Conservation (phyloP, 768 basidiomycete genomes). For the Tephrocybe sp. region DNA sequence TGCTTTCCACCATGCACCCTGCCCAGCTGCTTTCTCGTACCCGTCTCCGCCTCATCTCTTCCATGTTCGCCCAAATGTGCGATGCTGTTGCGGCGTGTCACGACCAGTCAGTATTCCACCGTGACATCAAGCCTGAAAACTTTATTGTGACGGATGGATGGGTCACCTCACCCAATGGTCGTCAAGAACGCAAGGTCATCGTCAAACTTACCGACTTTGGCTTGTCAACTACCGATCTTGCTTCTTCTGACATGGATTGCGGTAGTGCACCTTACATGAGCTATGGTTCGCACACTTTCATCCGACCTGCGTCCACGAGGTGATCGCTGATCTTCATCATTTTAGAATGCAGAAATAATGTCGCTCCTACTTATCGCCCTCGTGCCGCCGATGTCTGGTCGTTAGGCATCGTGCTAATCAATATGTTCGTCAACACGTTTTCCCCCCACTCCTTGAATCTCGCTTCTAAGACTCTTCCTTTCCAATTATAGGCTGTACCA, state of each 20-base stretch:
- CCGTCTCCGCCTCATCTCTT: slow-evolving; percentile 87
- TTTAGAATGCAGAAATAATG: slow-evolving; percentile 95
- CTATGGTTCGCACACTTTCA: slow-evolving; percentile 60
- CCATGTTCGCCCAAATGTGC: slow-evolving; percentile 99
- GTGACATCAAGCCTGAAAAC: slow-evolving; percentile 99
- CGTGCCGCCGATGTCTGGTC: slow-evolving; percentile 99
- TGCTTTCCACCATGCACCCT: slow-evolving; percentile 80
- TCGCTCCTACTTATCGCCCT: slow-evolving; percentile 90
- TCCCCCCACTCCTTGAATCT: slow-evolving; percentile 22
- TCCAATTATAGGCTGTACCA: slow-evolving; percentile 82
- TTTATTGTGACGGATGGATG: slow-evolving; percentile 90
- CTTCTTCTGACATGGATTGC: slow-evolving; percentile 96
- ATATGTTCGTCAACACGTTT: slow-evolving; percentile 77
- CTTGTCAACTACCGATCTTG: slow-evolving; percentile 82
- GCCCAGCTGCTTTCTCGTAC: slow-evolving; percentile 81
- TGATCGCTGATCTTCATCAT: slow-evolving; percentile 12
- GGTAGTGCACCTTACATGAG: slow-evolving; percentile 99
- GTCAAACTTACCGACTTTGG: slow-evolving; percentile 99
- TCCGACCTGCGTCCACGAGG: slow-evolving; percentile 6
- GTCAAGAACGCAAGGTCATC: slow-evolving; percentile 79
- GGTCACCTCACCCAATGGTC: slow-evolving; percentile 49
- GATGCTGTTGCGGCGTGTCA: slow-evolving; percentile 96
- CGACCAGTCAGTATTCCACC: slow-evolving; percentile 85
- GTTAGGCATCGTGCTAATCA: slow-evolving; percentile 96
- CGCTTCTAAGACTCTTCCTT: slow-evolving; percentile 4